Evolutionary conservation across 2,329 filamentous ascomycete species (phyloP), one percentile per base, ranked within the genome.

Genomic region (Neophaeococcomyces aloes): DNA sequence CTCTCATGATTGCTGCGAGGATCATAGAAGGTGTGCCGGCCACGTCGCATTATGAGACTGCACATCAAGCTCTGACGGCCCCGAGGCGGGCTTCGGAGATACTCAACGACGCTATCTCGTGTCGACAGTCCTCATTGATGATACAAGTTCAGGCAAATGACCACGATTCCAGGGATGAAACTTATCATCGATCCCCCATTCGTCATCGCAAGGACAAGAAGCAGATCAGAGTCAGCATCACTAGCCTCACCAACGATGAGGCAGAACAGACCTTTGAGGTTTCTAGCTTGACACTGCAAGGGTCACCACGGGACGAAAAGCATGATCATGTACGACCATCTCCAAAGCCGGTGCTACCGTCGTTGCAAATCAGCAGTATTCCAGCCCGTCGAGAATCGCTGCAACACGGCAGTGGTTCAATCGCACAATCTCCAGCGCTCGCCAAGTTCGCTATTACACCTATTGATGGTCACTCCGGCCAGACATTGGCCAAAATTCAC

Each of bases 401-500:
- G 5, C 39, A 35, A 21, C 44, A 47, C n/a, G 38, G 31, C 23
- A 44, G 57, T 13, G 56, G 57, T 42, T 53, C 57, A 15, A 39
- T 56, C 13, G 49, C 54, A 23, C 52, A 49, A 21, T 59, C 61
- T 13, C 58, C 58, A 17, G 48, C 47, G 15, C 48, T 65, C 31
- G 56, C 55, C 23, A 59, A 59, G 44, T 61, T 51, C 47, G 52
- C 57, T 18, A 62, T 65, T 34, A 53, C 55, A 8, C 56, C 57
- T n/a, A 56, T 58, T 10, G 55, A 58, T 29, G 50, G 50, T 11
- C 51, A 60, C 35, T 47, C 53, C 14, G 54, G 57, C 21, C 54
- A 64, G 39, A 58, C 60, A 7, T 57, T 69, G 4, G 62, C 65
- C 15, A 61, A 61, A 7, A 56, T 68, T 33, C 59, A 65, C 29